Evolutionary conservation across 140 eudicot species (phyloP).

Genomic region (Erigeron philadelphicus): DNA sequence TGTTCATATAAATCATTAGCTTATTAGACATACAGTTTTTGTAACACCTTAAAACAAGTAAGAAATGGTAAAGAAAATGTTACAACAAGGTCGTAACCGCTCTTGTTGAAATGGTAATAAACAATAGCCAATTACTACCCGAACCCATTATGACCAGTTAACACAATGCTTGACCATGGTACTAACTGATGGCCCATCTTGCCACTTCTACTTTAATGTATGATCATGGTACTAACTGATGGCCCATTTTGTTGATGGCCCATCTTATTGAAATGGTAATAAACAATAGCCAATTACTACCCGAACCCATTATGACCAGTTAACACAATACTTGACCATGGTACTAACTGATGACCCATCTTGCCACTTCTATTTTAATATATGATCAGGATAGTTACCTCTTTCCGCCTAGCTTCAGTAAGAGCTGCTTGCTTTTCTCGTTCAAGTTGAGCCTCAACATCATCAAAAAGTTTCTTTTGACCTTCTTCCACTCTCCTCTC

Average conservation of each 20-base stretch:
- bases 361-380: neutral
- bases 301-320: neutral
- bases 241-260: too few species aligned
- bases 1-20: neutral
- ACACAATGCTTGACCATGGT: neutral
- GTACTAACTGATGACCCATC: neutral
- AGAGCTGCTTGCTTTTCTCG: conserved; percentile 90
- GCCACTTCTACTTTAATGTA: neutral
- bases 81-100: neutral
- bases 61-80: neutral
- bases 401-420: conserved; percentile 80
- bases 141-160: conserved; percentile 1
- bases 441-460: conserved; percentile 68
- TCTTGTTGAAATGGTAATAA: neutral
- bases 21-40: neutral
- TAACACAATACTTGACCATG: neutral
- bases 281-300: neutral
- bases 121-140: neutral
- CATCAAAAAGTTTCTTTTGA: conserved; percentile 64
- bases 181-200: neutral
- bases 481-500: conserved; percentile 71
- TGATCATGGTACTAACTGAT: too few species aligned
- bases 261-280: neutral
- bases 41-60: too few species aligned
- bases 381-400: conserved; percentile 34